These are phyloP conservation scores for Rhodotorula sp. DNA, from an alignment of 1,284 basidiomycete species.

Conservation along the genomic window DNA sequence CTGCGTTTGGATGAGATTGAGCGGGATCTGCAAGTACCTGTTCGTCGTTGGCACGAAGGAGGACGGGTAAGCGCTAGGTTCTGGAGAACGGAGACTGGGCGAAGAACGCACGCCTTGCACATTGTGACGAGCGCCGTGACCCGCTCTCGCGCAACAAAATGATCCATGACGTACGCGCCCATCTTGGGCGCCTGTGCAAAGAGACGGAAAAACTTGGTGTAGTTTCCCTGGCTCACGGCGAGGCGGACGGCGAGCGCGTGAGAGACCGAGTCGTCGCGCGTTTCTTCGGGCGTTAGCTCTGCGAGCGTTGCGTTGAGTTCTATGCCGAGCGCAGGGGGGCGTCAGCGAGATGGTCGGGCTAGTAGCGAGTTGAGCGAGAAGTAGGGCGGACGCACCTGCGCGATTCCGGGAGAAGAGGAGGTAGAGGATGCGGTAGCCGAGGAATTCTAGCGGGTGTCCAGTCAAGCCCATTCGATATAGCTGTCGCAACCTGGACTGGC, in stretches of 20 bases:
- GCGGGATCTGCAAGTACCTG: conserved; percentile 74
- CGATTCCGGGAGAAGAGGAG: conserved; percentile 90
- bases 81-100: background rate
- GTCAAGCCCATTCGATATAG: conserved; percentile 90
- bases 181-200: conserved; percentile 89
- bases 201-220: conserved; percentile 84
- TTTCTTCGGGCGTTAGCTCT: conserved; percentile 88
- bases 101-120: conserved; percentile 84
- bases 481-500: conserved; percentile 84
- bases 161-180: conserved; percentile 99
- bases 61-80: conserved; percentile 15
- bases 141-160: conserved; percentile 91
- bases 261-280: conserved; percentile 71
- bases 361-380: background rate
- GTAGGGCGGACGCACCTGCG: conserved; percentile 66
- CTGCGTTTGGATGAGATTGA: conserved; percentile 74
- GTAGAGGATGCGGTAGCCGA: conserved; percentile 96
- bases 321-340: conserved; percentile 48
- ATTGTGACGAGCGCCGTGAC: conserved; percentile 84
- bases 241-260: conserved; percentile 89
- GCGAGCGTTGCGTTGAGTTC: conserved; percentile 94
- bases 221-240: conserved; percentile 88
- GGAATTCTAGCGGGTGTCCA: conserved; percentile 90
- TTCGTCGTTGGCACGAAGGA: background rate
- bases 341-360: background rate